Evolutionary conservation across 192 early-diverging fungal genomes (phyloP), one percentile per base, ranked within the genome.

Genomic region (Entrophospora sp.): DNA sequence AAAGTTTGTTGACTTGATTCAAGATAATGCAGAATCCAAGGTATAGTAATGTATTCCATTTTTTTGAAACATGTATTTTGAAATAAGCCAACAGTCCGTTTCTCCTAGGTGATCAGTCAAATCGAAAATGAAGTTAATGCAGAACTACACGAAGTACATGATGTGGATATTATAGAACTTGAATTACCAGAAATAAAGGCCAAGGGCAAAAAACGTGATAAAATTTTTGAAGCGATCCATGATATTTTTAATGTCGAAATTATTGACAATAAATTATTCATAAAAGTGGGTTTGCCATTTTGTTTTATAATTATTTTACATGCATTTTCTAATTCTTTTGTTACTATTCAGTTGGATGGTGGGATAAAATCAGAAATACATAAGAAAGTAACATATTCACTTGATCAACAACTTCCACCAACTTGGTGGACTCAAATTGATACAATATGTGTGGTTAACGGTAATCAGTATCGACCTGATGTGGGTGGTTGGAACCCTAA

Each of bases 141-240:
- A 14, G 48, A 49, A 49, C 48, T 49, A 49, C 48, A n/a, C 48
- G 24, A 49, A 49, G 18, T 49, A 22, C 48, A 49, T 49, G 48
- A 49, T 49, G 14, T 24, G 48, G 48, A 49, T 49, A 49, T 49
- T 49, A 49, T 49, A 49, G 48, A 49, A 59, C 30, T 59, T 59
- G 35, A 42, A 37, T 24, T 38, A 38, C 9, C 35, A 59, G 16
- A 36, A 1, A 58, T 58, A 12, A 38, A 58, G 27, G 14, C 56
- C 34, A 58, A 58, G 56, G 56, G 34, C 34, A 58, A 58, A n/a
- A 58, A 58, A 22, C 56, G 34, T 35, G 56, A 58, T 58, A 58
- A 58, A 58, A 58, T 58, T 58, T 58, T 58, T 38, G 56, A 58
- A 58, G 20, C 37, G 37, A 58, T 58, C 56, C 56, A 58, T 38